These are phyloP conservation scores for Papilionanthe hybrid DNA, from an alignment of 116 monocot genomes.

Conservation along the genomic window DNA sequence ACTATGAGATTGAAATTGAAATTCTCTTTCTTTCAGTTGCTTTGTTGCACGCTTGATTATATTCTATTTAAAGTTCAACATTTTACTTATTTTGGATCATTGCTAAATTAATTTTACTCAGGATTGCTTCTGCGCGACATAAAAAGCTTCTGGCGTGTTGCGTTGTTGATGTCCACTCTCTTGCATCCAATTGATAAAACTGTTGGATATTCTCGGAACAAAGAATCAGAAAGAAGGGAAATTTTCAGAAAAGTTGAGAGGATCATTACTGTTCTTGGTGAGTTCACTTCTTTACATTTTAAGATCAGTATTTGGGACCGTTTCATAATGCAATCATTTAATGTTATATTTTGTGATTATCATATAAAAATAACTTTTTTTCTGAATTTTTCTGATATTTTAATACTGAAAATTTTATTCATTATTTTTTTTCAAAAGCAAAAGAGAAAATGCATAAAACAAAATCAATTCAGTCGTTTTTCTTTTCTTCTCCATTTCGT, in stretches of 20 bases:
- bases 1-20: neutral
- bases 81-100: neutral
- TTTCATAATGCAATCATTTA: neutral
- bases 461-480: neutral
- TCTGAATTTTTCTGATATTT: neutral
- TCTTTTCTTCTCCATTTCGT: too few species aligned
- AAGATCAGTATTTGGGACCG: too few species aligned
- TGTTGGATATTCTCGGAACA: slow-evolving; percentile 14
- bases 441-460: neutral
- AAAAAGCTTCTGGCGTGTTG: slow-evolving; percentile 85
- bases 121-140: slow-evolving; percentile 74
- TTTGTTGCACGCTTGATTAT: neutral
- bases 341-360: too few species aligned
- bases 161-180: slow-evolving; percentile 61
- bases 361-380: neutral
- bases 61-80: neutral
- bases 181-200: slow-evolving; percentile 28
- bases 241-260: slow-evolving; percentile 38
- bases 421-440: neutral
- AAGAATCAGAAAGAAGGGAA: slow-evolving; percentile 34
- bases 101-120: slow-evolving; percentile 13
- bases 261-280: slow-evolving; percentile 44
- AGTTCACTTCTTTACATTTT: slow-evolving; percentile 1
- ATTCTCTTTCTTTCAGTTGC: neutral
- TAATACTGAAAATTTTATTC: neutral